phyloP scores from a whole-genome alignment of 83 land plant species.

The Thuja plicata region DNA sequence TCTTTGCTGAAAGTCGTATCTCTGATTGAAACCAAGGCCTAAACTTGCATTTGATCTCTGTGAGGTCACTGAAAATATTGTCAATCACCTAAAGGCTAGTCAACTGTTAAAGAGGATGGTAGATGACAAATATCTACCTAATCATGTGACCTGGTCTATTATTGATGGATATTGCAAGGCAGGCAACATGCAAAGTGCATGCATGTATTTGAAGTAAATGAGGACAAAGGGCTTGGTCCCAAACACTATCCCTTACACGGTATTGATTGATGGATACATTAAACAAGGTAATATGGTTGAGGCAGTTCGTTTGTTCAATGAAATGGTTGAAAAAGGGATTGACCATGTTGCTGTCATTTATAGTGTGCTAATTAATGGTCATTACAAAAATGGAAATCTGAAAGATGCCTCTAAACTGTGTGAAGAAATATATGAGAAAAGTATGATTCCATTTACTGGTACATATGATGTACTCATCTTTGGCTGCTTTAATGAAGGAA shows the following conservation, averaged over 20 bases:
- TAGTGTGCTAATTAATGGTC: conserved; percentile 27
- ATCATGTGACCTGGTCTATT: conserved; percentile 44
- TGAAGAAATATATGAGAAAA: conserved; percentile 29
- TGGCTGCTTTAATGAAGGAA: conserved; percentile 23
- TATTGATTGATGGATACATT: conserved; percentile 37
- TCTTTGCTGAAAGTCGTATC: too few relatives aligned
- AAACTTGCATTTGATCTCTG: too few relatives aligned
- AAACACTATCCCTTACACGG: conserved; percentile 32
- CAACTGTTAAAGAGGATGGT: conserved; percentile 35
- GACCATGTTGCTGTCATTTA: conserved; percentile 35
- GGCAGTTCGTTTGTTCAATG: conserved; percentile 37
- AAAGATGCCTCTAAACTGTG: conserved; percentile 25
- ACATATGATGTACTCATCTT: conserved; percentile 19
- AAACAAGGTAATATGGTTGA: conserved; percentile 21
- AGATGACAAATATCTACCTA: conserved; percentile 24
- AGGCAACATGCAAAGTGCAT: conserved; percentile 40
- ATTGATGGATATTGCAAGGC: conserved; percentile 38
- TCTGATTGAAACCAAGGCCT: too few relatives aligned
- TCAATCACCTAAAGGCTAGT: too few relatives aligned
- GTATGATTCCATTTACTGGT: neutral
- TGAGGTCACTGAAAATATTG: too few relatives aligned
- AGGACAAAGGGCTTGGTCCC: conserved; percentile 39
- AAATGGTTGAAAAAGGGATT: conserved; percentile 40
- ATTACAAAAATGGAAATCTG: conserved; percentile 29
- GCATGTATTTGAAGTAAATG: conserved; percentile 38